Percentiles rank a stretch among this genome's conserved stretches.
Conservation (phyloP, 1,284 basidiomycete genomes). For the Cryptococcus jaspeensis region DNA sequence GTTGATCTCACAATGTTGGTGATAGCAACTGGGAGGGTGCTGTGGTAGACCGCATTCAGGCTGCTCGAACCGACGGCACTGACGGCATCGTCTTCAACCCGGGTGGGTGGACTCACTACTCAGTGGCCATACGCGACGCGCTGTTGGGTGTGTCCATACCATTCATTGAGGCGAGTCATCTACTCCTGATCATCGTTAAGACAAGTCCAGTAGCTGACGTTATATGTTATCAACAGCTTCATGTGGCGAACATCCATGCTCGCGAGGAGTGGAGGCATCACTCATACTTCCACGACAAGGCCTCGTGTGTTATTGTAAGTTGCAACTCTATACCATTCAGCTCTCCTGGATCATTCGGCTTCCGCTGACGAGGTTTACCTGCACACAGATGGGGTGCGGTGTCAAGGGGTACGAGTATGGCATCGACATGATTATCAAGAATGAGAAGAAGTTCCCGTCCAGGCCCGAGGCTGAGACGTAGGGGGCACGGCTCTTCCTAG, state of each 20-base stretch:
- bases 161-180: slow-evolving; percentile 42
- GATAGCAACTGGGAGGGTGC: slow-evolving; percentile 49
- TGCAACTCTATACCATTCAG: neutral
- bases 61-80: slow-evolving; percentile 29
- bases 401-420: slow-evolving; percentile 22
- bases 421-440: slow-evolving; percentile 19
- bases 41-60: slow-evolving; percentile 46
- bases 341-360: neutral
- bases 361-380: neutral
- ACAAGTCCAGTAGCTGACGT: no score
- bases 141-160: slow-evolving; percentile 38
- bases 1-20: slow-evolving; percentile 11
- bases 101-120: slow-evolving; percentile 44
- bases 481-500: no score
- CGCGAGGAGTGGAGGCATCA: slow-evolving; percentile 48
- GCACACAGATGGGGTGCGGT: slow-evolving; percentile 20
- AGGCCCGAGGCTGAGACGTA: neutral
- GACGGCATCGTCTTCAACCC: slow-evolving; percentile 47
- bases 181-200: neutral
- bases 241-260: slow-evolving; percentile 47
- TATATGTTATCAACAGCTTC: no score
- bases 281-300: slow-evolving; percentile 45
- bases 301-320: slow-evolving; percentile 37
- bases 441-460: slow-evolving; percentile 25
- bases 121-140: slow-evolving; percentile 46